Base-by-base conservation (phyloP, 495 filamentous ascomycete species). In the Immersiella caudata region DNA sequence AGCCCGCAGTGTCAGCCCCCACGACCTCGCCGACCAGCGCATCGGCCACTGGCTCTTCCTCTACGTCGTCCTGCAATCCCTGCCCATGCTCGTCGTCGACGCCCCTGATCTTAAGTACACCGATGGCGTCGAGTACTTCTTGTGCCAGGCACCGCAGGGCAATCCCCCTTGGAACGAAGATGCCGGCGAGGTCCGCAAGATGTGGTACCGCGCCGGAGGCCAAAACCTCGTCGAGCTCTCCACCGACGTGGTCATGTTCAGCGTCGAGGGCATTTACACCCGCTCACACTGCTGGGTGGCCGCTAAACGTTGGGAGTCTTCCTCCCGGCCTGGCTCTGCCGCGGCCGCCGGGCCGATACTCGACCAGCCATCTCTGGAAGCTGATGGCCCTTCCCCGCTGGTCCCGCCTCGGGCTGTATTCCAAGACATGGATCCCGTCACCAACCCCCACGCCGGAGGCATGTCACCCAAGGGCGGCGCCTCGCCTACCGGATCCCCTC, bases 11-110 rank as follows among this genome's bases (percentile, higher is more conserved):
- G 91, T 88, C 71, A 87, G 82, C 33, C 78, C 91, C 4, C 84
- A 89, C 9, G 93, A 97, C 62, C 80, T 97, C 8, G 79, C 81
- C 21, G 91, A 97, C 70, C 84, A 92, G 65, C 87, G 95, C 25
- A 85, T 88, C 36, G 95, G 95, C 20, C 87, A 94, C 73, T 99
- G 96, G 96, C 85, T 99, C 51, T 96, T 99, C 83, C 81, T 97
- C 54, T 98, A 99, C 76, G 91, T 89, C 25, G 87, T 97, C 16
- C 82, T 98, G 14, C 94, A 99, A 77, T 89, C 93, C 0, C 86
- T 98, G 16, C 96, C 96, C 0, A 87, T 97, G 83, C 82, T 97
- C 5, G 91, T 96, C 1, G 86, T 96, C 26, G 96, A 98, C 79
- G 93, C 92, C 3, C 91, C 91, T 1, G 91, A 87, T 12, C 78